Evolutionary conservation across 768 basidiomycete species (phyloP).

Genomic region (Dentipellis fragilis): DNA sequence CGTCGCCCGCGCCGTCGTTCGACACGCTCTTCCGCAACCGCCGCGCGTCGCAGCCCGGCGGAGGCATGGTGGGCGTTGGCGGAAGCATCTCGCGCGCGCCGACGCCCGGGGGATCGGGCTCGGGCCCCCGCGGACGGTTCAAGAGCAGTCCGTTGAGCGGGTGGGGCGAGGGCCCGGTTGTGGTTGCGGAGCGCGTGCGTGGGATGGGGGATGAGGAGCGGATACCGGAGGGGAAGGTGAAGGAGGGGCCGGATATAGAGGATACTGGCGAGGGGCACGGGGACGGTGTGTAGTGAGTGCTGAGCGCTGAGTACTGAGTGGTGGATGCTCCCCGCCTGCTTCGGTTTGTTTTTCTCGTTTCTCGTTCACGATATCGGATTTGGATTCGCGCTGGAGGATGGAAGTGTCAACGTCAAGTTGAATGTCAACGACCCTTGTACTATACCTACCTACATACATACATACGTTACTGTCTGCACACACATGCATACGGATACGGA

Average conservation of each 20-base stretch:
- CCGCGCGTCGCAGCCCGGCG: constrained; percentile 23
- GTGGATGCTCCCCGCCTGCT: too few species aligned
- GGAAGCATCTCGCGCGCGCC: constrained; percentile 4
- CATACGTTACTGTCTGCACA: too few species aligned
- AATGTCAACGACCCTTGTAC: too few species aligned
- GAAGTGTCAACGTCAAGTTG: too few species aligned
- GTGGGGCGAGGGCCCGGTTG: constrained; percentile 23
- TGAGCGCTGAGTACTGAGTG: too few species aligned
- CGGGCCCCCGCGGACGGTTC: constrained; percentile 46
- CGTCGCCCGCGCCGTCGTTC: constrained; percentile 46
- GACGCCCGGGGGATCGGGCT: constrained; percentile 5
- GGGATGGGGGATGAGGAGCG: constrained; percentile 12
- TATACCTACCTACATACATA: too few species aligned
- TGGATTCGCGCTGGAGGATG: too few species aligned
- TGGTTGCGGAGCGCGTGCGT: constrained; percentile 39
- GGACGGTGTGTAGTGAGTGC: too few species aligned
- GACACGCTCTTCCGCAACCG: constrained; percentile 63
- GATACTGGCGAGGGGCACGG: not conserved
- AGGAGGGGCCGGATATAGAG: constrained; percentile 4
- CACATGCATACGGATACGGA: too few species aligned
- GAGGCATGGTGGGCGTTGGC: constrained; percentile 13
- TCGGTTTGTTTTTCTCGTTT: too few species aligned
- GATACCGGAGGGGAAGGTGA: constrained; percentile 11
- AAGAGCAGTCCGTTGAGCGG: constrained; percentile 66
- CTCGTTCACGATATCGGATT: too few species aligned